Base-by-base conservation (phyloP, 179 eudicot genomes). In the Pouteria campechiana region DNA sequence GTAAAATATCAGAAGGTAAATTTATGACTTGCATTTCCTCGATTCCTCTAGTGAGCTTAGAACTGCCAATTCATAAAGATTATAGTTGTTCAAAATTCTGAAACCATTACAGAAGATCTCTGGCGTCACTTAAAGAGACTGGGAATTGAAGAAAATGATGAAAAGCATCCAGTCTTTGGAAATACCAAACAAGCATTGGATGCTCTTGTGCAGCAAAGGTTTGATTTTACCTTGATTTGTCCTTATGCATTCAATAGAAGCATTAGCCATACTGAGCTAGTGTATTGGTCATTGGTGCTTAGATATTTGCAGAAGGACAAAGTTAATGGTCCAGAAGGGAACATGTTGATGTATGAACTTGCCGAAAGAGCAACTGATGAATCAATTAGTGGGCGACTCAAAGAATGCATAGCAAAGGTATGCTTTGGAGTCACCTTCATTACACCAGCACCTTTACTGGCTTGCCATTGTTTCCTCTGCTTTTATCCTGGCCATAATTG, bases 261-360 rank as follows among this genome's bases (percentile, higher is more conserved):
- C n/a, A n/a, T n/a, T n/a, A n/a, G n/a, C n/a, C n/a, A n/a, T n/a
- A n/a, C n/a, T n/a, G n/a, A n/a, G n/a, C n/a, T n/a, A n/a, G n/a
- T n/a, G n/a, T n/a, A n/a, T n/a, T n/a, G n/a, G n/a, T n/a, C n/a
- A n/a, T 16, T 25, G 19, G 17, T 9, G 8, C 49, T 16, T 57
- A 90, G 98, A 45, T 90, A 69, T 56, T 61, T 90, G 66, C 95
- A 81, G 61, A 90, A 86, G 67, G 94, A 86, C 33, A 90, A 86
- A 67, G 67, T 73, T 30, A 73, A 58, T 44, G 87, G 96, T 8
- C 94, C 96, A n/a, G 98, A 90, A 70, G 98, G 96, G 32, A 81
- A 49, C 39, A 63, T 61, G 40, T n/a, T 79, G 17, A 28, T 68
- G 61, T 90, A 76, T 73, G 98, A 82, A 70, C 90, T 90, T 32